phyloP scores from a whole-genome alignment of 2,329 filamentous ascomycete species.

The Aspergillus arachidicola region DNA sequence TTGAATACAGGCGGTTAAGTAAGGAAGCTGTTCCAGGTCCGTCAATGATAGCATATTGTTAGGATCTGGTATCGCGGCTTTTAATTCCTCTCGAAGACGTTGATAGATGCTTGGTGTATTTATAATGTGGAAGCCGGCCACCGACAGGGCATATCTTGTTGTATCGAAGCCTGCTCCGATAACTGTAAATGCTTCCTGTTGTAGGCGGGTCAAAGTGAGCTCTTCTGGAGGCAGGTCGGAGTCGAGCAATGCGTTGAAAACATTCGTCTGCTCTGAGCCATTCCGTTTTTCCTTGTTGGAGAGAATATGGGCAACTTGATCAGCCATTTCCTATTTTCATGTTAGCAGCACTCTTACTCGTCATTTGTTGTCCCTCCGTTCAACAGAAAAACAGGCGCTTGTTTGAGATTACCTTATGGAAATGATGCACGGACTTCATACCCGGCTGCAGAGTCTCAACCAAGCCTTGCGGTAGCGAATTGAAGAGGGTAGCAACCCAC shows the following conservation, averaged over 20 bases:
- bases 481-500: conserved; percentile 14
- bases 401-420: neutral
- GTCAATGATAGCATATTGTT: conserved; percentile 14
- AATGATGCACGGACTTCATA: conserved; percentile 13
- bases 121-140: conserved; percentile 35
- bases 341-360: neutral
- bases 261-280: conserved; percentile 4
- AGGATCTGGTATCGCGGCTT: conserved; percentile 27
- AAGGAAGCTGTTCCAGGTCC: conserved; percentile 36
- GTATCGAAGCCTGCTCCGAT: conserved; percentile 34
- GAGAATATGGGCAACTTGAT: conserved; percentile 11
- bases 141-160: conserved; percentile 28
- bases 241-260: conserved; percentile 33
- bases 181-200: conserved; percentile 30
- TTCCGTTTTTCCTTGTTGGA: conserved; percentile 3
- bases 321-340: conserved; percentile 10
- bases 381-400: neutral
- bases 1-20: conserved; percentile 24
- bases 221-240: conserved; percentile 39
- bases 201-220: conserved; percentile 29
- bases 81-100: conserved; percentile 30
- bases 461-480: conserved; percentile 13
- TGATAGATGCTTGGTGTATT: conserved; percentile 27
- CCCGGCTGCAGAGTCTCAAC: conserved; percentile 11
- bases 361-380: neutral